Base-by-base conservation (phyloP, 805 yeast genomes). In the Wickerhamomyces bisporus region DNA sequence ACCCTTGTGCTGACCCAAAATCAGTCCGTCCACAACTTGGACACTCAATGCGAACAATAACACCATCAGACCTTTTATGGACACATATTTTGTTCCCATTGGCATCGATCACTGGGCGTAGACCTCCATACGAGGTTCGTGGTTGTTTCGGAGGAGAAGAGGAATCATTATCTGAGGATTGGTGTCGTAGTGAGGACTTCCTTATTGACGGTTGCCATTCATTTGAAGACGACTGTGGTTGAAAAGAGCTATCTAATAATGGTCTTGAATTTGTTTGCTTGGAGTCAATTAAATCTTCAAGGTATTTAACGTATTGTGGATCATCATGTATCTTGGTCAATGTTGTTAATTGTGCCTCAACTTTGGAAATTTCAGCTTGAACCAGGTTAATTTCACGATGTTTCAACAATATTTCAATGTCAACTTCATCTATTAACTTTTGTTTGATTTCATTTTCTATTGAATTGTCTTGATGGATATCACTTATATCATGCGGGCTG, bases 1-100 rank as follows among this genome's bases (percentile, higher is more conserved):
- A 82, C 13, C 93, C 93, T 53, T 85, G 93, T 0, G 88, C 86
- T 12, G 84, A 75, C 8, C 86, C 79, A 52, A 85, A 85, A 44
- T 82, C 84, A 30, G 77, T 70, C 36, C 89, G 58, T 10, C 66
- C 71, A 58, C 95, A 85, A 35, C 70, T 73, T 2, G 79, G 75
- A 55, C 95, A 85, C 8, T 77, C 77, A 26, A 85, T 66, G 34
- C 78, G 68, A 3, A 85, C 87, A 16, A 81, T 60, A 1, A 81
- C 67, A 3, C 89, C 89, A 55, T 85, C 93, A 5, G 81, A 74
- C 43, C 87, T 58, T 44, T 79, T 66, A 50, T 79, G 81, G 3
- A 81, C 68, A 47, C 86, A 79, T 17, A 63, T 59, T 34, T 62
- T 58, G 14, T 61, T 46, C 2, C 66, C 66, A 16, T 64, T 53